Evolutionary conservation across 1,284 basidiomycete species (phyloP).

Genomic region (Puccinia coronata): DNA sequence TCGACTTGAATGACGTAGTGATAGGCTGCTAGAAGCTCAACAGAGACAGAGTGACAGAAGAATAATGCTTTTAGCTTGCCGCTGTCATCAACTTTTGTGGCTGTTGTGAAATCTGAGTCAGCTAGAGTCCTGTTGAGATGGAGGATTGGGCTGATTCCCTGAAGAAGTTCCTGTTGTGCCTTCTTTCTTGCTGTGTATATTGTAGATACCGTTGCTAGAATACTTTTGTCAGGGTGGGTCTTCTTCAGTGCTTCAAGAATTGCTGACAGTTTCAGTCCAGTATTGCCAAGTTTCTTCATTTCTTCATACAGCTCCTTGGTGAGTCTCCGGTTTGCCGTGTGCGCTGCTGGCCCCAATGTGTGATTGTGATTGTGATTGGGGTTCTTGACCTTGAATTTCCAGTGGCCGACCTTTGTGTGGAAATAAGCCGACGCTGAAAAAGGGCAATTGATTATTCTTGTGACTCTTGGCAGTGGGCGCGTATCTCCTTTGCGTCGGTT

Average conservation of each 20-base stretch:
- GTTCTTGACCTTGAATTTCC: too few relatives aligned
- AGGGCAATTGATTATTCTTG: too few relatives aligned
- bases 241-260: neutral
- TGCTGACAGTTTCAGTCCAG: neutral
- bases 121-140: conserved; percentile 5
- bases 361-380: neutral
- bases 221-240: too few relatives aligned
- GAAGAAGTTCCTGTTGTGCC: neutral
- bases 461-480: too few relatives aligned
- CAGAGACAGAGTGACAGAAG: neutral
- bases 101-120: neutral
- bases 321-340: neutral
- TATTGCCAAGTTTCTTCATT: neutral
- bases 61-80: neutral
- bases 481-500: too few relatives aligned
- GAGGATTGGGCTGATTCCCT: conserved; percentile 14
- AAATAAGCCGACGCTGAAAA: too few relatives aligned
- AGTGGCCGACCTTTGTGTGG: too few relatives aligned
- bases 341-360: neutral
- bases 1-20: neutral
- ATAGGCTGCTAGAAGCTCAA: neutral
- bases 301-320: neutral
- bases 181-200: conserved; percentile 4
- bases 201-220: neutral
- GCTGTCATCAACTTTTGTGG: neutral